These are phyloP conservation scores for Tephrocybe sp. DNA, from an alignment of 768 basidiomycete genomes.

Conservation along the genomic window DNA sequence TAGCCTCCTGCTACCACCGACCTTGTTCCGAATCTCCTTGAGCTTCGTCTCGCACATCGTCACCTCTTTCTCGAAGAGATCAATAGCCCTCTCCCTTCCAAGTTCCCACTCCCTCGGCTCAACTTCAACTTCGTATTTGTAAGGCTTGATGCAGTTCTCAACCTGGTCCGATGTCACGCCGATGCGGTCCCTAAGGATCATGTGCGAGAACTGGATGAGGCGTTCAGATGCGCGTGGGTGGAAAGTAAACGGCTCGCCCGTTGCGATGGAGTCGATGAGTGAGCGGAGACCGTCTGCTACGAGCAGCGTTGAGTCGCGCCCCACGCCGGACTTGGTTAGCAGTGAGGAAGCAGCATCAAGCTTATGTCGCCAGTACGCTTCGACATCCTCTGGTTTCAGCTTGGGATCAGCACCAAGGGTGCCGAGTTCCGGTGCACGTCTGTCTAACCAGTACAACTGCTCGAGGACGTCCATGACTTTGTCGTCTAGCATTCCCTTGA, in stretches of 20 bases:
- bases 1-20: constrained; percentile 85
- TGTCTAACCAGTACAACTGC: constrained; percentile 96
- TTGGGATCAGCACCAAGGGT: constrained; percentile 68
- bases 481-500: constrained; percentile 93
- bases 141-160: constrained; percentile 99
- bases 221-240: constrained; percentile 90
- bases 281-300: constrained; percentile 92
- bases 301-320: constrained; percentile 89
- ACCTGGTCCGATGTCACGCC: constrained; percentile 97
- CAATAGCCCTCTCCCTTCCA: constrained; percentile 73
- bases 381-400: constrained; percentile 72
- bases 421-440: constrained; percentile 75
- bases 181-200: constrained; percentile 89
- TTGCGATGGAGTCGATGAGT: constrained; percentile 87
- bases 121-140: constrained; percentile 97
- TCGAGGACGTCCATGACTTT: constrained; percentile 97
- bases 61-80: constrained; percentile 84
- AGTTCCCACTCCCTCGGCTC: constrained; percentile 90
- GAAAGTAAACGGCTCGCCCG: constrained; percentile 87
- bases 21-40: constrained; percentile 81
- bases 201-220: constrained; percentile 89
- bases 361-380: constrained; percentile 95
- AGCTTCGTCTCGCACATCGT: constrained; percentile 83
- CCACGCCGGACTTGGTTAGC: constrained; percentile 94
- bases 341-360: constrained; percentile 91